Evolutionary conservation across 192 early-diverging fungal genomes (phyloP), one percentile per base, ranked within the genome.

Genomic region (Entomortierella chlamydospora): DNA sequence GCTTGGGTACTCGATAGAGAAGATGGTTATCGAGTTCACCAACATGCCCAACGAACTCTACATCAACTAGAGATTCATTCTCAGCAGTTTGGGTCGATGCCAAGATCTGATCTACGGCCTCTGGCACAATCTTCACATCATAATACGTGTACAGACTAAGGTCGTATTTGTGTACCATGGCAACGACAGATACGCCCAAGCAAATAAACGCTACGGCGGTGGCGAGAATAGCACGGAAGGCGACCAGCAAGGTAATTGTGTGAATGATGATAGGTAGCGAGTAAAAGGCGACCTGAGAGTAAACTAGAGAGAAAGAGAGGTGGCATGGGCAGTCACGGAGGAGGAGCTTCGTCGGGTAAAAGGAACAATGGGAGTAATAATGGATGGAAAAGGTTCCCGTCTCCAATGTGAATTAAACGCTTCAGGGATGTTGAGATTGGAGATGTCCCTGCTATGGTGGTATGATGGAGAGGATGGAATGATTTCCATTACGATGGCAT

Each of bases 21-120:
- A 79, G 76, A 41, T 79, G 76, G 52, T 79, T 70, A 22, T 57
- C 26, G 11, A 79, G 61, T 23, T 70, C 59, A 9, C 68, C 76
- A 31, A 79, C 63, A n/a, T 70, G 76, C 17, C 76, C 76, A 18
- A 79, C 23, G 17, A 66, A 79, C 53, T 79, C 76, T 9, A 79
- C 57, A 10, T 63, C 76, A 17, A 55, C 57, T 3, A 79, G 63
- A 26, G 68, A 55, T 13, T 68, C 68, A 30, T 65, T 70, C n/a
- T 60, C 57, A 10, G 64, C 73, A 37, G 54, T 61, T 12, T 23
- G 56, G 15, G 76, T 70, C 28, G 57, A 65, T 29, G 61, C 62
- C 30, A 79, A 33, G 50, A 79, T 57, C 26, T 70, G 56, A 49
- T 65, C 62, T 0, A 30, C 41, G 1, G 68, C 68, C 29, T 79